These are phyloP conservation scores for Erythrobasidium yunnanense DNA, from an alignment of 768 basidiomycete genomes.

Conservation along the genomic window DNA sequence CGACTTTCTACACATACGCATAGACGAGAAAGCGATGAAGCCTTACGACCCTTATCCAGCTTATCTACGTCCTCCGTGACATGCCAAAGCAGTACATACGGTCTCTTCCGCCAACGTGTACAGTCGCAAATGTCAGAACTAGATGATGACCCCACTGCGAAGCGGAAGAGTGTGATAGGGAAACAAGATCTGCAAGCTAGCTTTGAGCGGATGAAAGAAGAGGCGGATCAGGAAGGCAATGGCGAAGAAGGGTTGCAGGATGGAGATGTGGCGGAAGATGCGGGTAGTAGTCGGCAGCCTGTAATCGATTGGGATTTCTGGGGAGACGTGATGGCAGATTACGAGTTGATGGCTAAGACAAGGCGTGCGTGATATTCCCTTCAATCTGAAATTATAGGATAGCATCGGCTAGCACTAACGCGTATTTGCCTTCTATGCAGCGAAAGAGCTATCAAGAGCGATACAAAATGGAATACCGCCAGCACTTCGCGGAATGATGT, in stretches of 20 bases:
- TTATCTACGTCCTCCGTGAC: neutral
- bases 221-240: slow-evolving; percentile 42
- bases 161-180: neutral
- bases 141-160: neutral
- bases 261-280: too few species aligned
- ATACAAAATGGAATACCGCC: slow-evolving; percentile 86
- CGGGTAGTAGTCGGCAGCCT: slow-evolving; percentile 62
- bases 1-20: neutral
- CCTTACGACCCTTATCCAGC: neutral
- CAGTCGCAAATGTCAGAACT: neutral
- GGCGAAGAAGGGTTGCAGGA: too few species aligned
- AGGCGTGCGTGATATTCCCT: slow-evolving; percentile 40
- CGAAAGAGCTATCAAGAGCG: slow-evolving; percentile 70
- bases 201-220: slow-evolving; percentile 46
- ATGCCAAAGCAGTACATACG: neutral
- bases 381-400: too few species aligned
- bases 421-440: slow-evolving; percentile 23
- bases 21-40: too few species aligned
- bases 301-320: slow-evolving; percentile 61
- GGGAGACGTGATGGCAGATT: slow-evolving; percentile 84
- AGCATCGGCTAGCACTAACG: too few species aligned
- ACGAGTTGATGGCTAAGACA: slow-evolving; percentile 72
- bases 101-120: neutral
- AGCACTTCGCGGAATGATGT: slow-evolving; percentile 83
- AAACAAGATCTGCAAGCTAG: neutral